These are phyloP conservation scores for Colletotrichum tanaceti DNA, from an alignment of 2,329 filamentous ascomycete genomes.

Conservation along the genomic window DNA sequence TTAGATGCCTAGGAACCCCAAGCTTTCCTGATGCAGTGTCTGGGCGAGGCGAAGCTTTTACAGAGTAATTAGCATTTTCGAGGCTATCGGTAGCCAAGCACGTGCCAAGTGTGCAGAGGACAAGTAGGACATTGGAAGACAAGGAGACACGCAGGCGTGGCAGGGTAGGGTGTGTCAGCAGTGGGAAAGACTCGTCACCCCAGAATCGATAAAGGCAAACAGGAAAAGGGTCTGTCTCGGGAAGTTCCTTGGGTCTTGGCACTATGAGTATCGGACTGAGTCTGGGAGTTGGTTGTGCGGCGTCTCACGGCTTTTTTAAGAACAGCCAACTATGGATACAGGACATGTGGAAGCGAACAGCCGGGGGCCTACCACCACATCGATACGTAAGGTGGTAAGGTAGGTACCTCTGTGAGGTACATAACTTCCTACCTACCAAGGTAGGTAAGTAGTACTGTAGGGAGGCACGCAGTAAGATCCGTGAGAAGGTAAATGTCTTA, in stretches of 20 bases:
- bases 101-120: conserved; percentile 32
- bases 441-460: too few species aligned
- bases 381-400: too few species aligned
- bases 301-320: conserved; percentile 41
- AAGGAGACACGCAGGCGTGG: background rate
- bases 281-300: conserved; percentile 39
- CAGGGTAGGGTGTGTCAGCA: conserved; percentile 26
- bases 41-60: conserved; percentile 37
- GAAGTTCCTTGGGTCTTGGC: conserved; percentile 39
- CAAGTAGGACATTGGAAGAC: background rate
- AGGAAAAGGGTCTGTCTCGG: conserved; percentile 18
- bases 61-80: conserved; percentile 33
- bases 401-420: too few species aligned
- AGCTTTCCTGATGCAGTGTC: conserved; percentile 22
- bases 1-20: conserved; percentile 23
- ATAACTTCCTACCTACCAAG: too few species aligned
- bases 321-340: conserved; percentile 27
- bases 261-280: conserved; percentile 38
- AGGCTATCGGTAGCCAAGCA: conserved; percentile 22
- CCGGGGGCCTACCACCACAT: background rate
- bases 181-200: background rate
- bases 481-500: background rate
- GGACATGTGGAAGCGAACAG: background rate
- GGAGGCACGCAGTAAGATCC: too few species aligned
- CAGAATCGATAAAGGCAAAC: background rate